A percentile compares a stretch with the other conserved stretches of the same genome.
phyloP scores from a whole-genome alignment of 192 early-diverging fungal genomes.

The Dissophora globulifera region DNA sequence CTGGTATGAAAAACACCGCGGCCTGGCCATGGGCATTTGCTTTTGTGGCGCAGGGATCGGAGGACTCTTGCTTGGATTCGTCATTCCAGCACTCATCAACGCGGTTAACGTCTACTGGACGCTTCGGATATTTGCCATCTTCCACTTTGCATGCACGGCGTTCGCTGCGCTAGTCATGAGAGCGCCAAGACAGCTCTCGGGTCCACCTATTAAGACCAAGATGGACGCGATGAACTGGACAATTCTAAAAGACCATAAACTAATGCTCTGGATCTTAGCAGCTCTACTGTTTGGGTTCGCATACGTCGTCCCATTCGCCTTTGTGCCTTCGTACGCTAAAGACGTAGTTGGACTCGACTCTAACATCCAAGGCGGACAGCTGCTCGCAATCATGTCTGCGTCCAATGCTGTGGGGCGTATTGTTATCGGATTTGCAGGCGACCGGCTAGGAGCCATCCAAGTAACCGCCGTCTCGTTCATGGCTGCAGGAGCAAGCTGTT shows the following conservation, averaged over 20 bases:
- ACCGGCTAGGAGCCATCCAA: slow-evolving; percentile 39
- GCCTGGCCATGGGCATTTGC: slow-evolving; percentile 51
- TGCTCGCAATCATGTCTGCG: slow-evolving; percentile 53
- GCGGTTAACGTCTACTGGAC: slow-evolving; percentile 39
- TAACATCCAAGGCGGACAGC: slow-evolving; percentile 41
- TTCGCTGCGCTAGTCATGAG: slow-evolving; percentile 47
- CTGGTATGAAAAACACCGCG: slow-evolving; percentile 52
- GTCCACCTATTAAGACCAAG: slow-evolving; percentile 3
- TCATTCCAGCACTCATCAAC: slow-evolving; percentile 44
- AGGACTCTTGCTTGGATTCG: slow-evolving; percentile 28
- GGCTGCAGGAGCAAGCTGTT: slow-evolving; percentile 20
- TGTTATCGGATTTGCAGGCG: slow-evolving; percentile 44
- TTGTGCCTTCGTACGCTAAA: slow-evolving; percentile 34
- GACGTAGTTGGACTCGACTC: slow-evolving; percentile 24
- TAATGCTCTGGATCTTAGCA: slow-evolving; percentile 28
- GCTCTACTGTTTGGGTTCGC: slow-evolving; percentile 26
- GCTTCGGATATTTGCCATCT: slow-evolving; percentile 31
- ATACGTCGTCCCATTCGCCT: slow-evolving; percentile 27
- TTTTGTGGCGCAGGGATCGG: slow-evolving; percentile 55
- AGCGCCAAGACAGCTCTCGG: slow-evolving; percentile 28
- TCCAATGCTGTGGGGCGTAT: slow-evolving; percentile 45
- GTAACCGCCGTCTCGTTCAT: slow-evolving; percentile 31
- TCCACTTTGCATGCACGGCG: slow-evolving; percentile 39
- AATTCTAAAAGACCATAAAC: slow-evolving; percentile 19
- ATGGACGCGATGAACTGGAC: slow-evolving; percentile 25